phyloP scores from a whole-genome alignment of 768 basidiomycete species.

The Calvatia gigantea region DNA sequence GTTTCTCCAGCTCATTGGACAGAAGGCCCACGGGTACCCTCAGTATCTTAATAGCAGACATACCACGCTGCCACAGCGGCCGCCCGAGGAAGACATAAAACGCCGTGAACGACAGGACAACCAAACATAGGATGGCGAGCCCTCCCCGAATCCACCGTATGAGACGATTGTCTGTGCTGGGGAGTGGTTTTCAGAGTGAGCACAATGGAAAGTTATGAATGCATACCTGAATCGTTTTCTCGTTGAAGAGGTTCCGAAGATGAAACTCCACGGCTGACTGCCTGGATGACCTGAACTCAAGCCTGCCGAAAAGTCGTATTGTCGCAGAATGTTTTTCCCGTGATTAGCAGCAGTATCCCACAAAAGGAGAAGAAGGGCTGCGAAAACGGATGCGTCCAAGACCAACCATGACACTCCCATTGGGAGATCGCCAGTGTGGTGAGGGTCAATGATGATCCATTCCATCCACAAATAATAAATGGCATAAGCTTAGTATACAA shows the following conservation, averaged over 20 bases:
- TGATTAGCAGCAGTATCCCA: not conserved
- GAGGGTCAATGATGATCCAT: too few species aligned
- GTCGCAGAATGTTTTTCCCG: not conserved
- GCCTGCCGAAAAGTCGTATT: not conserved
- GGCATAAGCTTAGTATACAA: too few species aligned
- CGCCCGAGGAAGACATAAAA: not conserved
- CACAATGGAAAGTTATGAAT: too few species aligned
- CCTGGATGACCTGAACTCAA: not conserved
- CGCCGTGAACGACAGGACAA: not conserved
- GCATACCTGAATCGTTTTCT: not conserved
- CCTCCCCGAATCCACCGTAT: not conserved
- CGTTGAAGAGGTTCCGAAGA: not conserved
- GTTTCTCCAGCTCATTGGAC: too few species aligned
- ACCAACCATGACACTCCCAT: too few species aligned
- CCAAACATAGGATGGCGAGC: not conserved
- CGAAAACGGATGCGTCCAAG: not conserved
- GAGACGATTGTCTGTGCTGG: not conserved
- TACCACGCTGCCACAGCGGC: not conserved
- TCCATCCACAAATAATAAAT: too few species aligned
- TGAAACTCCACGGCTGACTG: not conserved
- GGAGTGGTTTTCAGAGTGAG: too few species aligned
- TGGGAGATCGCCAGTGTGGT: too few species aligned
- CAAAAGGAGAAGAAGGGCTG: not conserved
- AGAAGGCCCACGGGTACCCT: not conserved
- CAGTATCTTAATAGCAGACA: not conserved